Evolutionary conservation across 345 rosid species (phyloP), one percentile per base, ranked within the genome.

Genomic region (Dipteronia sinensis): DNA sequence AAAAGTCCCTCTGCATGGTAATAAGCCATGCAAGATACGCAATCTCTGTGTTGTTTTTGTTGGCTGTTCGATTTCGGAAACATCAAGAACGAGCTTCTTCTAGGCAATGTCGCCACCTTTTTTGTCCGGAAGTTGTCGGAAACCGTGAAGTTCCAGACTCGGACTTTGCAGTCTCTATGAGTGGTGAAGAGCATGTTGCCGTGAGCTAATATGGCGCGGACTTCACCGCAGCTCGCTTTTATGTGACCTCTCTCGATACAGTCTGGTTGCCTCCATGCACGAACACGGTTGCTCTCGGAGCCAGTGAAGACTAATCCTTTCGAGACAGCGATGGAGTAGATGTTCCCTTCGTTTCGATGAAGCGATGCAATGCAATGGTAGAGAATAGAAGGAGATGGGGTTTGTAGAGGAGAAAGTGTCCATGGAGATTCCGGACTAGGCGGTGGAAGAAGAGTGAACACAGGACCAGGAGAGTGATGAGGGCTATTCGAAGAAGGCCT

Each of bases 351-450:
- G 4, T 81, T 78, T 76, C 87, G 83, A 34, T 79, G 89, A 42
- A 89, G 87, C 0, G 90, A 89, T 47, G 90, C 86, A 4, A 83
- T 84, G 83, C 89, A 89, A 34, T 81, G 84, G 80, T 85, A 80
- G 53, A 89, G 83, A 22, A 87, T 84, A 11, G 90, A 82, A 64
- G 89, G 85, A 6, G 89, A 78, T 0, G 86, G 89, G 3, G 86
- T 81, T 49, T 27, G 83, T 10, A 80, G 86, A 68, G 89, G 90
- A 13, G 87, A 89, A 64, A 87, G 82, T 5, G 85, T 81, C 90
- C 92, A 85, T 1, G 90, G 90, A 0, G 90, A 78, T 44, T 82
- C 86, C 1, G 87, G 89, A 68, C 82, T 80, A 3, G 83, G 71
- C 0, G 88, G 84, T 46, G 49, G 81, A 6, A 79, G 67, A 51